Evolutionary conservation across 164 flowering plant genomes (phyloP).

Genomic region (Cinnamomum micranthum): DNA sequence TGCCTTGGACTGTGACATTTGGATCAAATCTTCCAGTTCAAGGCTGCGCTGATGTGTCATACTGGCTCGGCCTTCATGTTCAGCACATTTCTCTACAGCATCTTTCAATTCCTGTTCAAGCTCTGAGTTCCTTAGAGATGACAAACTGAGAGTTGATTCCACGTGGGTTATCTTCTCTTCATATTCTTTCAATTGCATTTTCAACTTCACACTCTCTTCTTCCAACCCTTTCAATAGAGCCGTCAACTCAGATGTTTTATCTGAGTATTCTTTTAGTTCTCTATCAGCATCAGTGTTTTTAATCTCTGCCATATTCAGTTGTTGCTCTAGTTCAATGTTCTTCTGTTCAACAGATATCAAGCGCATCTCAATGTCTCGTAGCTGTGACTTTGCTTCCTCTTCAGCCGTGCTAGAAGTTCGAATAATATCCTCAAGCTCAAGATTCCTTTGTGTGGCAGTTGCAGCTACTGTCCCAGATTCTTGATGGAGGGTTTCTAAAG

Average conservation of each 20-base stretch:
- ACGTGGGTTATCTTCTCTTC: constrained; percentile 42
- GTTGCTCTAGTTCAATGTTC: constrained; percentile 66
- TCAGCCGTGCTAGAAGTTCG: constrained; percentile 47
- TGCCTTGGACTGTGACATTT: constrained; percentile 55
- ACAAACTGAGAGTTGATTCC: constrained; percentile 42
- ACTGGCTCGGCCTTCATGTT: constrained; percentile 68
- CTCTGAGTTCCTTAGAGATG: constrained; percentile 37
- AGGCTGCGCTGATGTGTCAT: constrained; percentile 56
- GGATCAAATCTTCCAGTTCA: constrained; percentile 70
- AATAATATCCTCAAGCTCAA: constrained; percentile 56
- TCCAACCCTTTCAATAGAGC: constrained; percentile 30
- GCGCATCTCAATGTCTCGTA: constrained; percentile 46
- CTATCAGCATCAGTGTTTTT: constrained; percentile 47
- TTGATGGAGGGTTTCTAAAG: constrained; percentile 51
- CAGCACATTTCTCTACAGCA: constrained; percentile 42
- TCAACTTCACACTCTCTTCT: constrained; percentile 45
- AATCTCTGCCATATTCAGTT: constrained; percentile 42
- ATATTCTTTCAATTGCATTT: constrained; percentile 36
- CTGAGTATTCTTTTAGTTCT: constrained; percentile 43
- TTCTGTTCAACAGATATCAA: constrained; percentile 49
- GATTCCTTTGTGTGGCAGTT: constrained; percentile 45
- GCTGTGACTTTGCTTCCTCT: constrained; percentile 55
- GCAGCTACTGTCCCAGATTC: constrained; percentile 49
- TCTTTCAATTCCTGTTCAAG: constrained; percentile 63
- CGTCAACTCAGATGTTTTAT: constrained; percentile 40